Evolutionary conservation across 495 filamentous ascomycete species (phyloP), one percentile per base, ranked within the genome.

Genomic region (Penicillium salamii): DNA sequence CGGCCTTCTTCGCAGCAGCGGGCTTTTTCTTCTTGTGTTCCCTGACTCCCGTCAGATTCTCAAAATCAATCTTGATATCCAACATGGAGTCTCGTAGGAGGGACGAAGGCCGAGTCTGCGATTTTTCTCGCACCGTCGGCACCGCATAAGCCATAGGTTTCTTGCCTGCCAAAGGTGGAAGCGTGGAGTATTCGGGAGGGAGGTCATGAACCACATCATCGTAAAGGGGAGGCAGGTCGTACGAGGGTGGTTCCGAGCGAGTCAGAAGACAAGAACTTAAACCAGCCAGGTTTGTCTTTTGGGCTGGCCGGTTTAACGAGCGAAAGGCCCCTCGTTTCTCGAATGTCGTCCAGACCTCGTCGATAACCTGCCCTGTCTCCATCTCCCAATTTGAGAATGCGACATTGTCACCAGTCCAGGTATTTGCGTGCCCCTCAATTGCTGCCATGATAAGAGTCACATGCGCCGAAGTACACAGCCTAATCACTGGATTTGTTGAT

Each of bases 11-110:
- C 50, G 72, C 71, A 31, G 38, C 49, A 23, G 38, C 49, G 1
- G 69, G 66, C n/a, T 71, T 74, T 15, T 73, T 75, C 64, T 69
- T 65, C 19, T 63, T 71, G 35, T 70, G 74, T 52, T 79, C 79
- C 0, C 77, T 75, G 17, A 76, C 63, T n/a, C 66, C 74, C 29
- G 69, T 62, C 7, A 68, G 57, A 24, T 74, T 77, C 46, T 82
- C 80, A 37, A 82, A 76, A 59, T 81, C 77, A 33, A 79, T 72
- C 18, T 70, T 65, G 8, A 55, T 13, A 39, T 62, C 50, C 17
- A 21, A 76, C 58, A 18, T 63, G 49, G 12, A 47, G 55, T 47
- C 68, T 54, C 52, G 72, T 58, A 29, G 66, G 55, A 35, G 49
- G 50, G 38, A 75, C 54, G 45, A 75, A 67, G 47, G 36, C 34